phyloP scores from a whole-genome alignment of 208 protist species.

The Trypanosoma lewisi region DNA sequence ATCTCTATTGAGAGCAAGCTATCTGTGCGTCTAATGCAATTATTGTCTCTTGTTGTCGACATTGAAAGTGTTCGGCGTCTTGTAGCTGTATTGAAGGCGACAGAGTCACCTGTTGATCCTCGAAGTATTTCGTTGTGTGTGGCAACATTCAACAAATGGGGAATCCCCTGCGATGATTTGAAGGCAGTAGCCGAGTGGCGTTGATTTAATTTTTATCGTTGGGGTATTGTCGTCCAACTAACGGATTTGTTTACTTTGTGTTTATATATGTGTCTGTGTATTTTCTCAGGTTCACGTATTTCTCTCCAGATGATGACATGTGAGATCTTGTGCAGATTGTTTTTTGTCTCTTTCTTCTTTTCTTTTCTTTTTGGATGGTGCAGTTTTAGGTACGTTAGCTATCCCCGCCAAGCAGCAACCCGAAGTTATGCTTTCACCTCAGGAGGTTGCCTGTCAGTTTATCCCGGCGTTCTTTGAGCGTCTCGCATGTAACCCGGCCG shows the following conservation, averaged over 20 bases:
- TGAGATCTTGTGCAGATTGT: neutral
- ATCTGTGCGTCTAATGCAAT: slow-evolving; percentile 42
- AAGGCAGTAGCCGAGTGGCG: neutral
- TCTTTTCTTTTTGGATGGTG: neutral
- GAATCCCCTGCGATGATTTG: slow-evolving; percentile 37
- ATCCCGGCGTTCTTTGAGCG: slow-evolving; percentile 82
- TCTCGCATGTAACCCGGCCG: slow-evolving; percentile 54
- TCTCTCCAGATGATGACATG: no score
- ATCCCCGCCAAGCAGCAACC: neutral
- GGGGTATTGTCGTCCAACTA: neutral
- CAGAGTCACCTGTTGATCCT: slow-evolving; percentile 50
- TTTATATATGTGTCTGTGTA: no score
- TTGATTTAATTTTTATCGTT: neutral
- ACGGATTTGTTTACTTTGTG: slow-evolving; percentile 8
- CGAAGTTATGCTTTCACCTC: slow-evolving; percentile 41
- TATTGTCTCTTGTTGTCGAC: slow-evolving; percentile 39
- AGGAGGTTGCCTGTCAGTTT: slow-evolving; percentile 81
- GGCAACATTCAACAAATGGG: slow-evolving; percentile 34
- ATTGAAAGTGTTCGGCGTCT: slow-evolving; percentile 38
- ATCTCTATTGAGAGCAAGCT: slow-evolving; percentile 51
- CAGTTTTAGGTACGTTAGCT: slow-evolving; percentile 7
- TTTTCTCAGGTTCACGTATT: no score
- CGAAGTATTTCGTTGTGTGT: slow-evolving; percentile 44
- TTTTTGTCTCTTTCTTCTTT: slow-evolving; percentile 5
- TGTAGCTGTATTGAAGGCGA: slow-evolving; percentile 38